phyloP scores from a whole-genome alignment of 805 yeast species.

The Wickerhamiella occidentalis region DNA sequence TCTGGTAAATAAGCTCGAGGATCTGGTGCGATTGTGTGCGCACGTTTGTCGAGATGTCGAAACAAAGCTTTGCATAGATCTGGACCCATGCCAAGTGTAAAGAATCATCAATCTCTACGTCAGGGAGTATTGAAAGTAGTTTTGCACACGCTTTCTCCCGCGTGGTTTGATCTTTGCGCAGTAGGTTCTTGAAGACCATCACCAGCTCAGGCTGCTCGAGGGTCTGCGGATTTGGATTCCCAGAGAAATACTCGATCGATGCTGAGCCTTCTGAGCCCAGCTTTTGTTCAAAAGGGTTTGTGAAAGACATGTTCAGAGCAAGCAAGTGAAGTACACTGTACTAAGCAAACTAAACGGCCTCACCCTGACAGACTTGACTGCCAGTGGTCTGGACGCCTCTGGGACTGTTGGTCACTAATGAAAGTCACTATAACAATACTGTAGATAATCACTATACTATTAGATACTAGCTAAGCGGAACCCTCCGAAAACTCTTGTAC shows the following conservation, averaged over 20 bases:
- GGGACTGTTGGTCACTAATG: too few species aligned
- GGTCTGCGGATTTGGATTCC: constrained; percentile 56
- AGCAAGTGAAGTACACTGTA: background rate
- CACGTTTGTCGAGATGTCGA: constrained; percentile 56
- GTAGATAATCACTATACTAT: background rate
- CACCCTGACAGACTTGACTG: too few species aligned
- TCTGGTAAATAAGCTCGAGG: constrained; percentile 42
- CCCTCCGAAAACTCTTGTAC: constrained; percentile 10
- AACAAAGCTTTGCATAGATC: constrained; percentile 64
- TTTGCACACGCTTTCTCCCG: constrained; percentile 67
- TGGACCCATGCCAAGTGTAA: constrained; percentile 60
- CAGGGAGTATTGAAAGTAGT: constrained; percentile 30
- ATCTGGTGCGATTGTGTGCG: constrained; percentile 51
- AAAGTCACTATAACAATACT: too few species aligned
- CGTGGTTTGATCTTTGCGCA: constrained; percentile 75
- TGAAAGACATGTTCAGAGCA: constrained; percentile 1
- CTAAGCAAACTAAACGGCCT: too few species aligned
- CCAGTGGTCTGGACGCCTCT: too few species aligned
- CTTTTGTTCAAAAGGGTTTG: constrained; percentile 5
- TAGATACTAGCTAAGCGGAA: too few species aligned
- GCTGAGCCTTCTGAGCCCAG: constrained; percentile 26
- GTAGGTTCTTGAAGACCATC: constrained; percentile 58
- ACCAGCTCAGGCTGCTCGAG: constrained; percentile 39
- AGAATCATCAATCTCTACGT: constrained; percentile 30
- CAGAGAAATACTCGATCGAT: constrained; percentile 63